Evolutionary conservation across 345 rosid genomes (phyloP), one percentile per base, ranked within the genome.

Genomic region (Sonneratia alba): DNA sequence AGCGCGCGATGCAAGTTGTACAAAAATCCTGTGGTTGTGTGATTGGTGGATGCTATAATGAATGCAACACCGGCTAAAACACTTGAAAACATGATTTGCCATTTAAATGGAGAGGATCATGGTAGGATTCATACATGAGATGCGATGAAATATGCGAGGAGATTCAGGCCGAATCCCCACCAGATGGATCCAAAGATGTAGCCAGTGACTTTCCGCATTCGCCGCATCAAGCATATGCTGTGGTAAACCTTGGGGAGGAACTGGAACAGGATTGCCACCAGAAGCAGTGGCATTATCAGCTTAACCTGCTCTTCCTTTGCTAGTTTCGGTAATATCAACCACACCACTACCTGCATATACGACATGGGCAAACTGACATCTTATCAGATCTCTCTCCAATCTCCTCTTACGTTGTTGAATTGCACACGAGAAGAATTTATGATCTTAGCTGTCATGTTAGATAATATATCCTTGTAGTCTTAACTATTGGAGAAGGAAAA

Each of bases 171-270:
- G 64, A 88, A 83, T 40, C 87, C 86, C 87, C 89, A 88, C 89
- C 89, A 84, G 72, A 86, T 70, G 51, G 87, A 78, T 63, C 89
- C 89, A 40, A 85, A 87, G 70, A 87, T 82, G 76, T 83, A 87
- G 11, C 91, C 91, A 8, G 86, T 87, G 37, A 84, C 87, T 66
- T 84, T 81, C 45, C 78, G 79, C 86, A 87, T 85, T 57, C 81
- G 78, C 63, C 83, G 72, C 87, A 82, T 85, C 70, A 87, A 38
- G 78, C 75, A 68, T 71, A 82, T 68, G 75, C 82, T 81, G 66
- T 87, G 89, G 74, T 81, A 82, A 64, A 79, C 84, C 78, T 84
- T 85, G 6, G 91, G 90, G 76, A 86, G 79, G 79, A 83, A 86
- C 59, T 86, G 85, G 73, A 83, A 82, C 76, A 83, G 73, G 80